A percentile compares a stretch with the other conserved stretches of the same genome.
phyloP scores from a whole-genome alignment of 495 filamentous ascomycete species.

The Neurospora sp. region DNA sequence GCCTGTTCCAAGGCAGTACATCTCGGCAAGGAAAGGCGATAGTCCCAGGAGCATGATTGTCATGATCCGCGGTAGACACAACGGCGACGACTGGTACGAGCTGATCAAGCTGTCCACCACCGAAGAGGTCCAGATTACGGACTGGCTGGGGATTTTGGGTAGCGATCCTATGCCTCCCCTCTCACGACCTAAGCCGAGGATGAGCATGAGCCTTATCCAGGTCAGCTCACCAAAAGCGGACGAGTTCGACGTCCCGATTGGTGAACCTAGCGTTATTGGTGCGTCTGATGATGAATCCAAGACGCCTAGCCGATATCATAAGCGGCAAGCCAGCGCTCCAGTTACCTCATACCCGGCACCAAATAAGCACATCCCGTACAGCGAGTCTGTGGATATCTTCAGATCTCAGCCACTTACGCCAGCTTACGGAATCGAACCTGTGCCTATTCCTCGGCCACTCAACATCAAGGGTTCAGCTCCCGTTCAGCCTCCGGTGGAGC shows the following conservation, averaged over 20 bases:
- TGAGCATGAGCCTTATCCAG: conserved; percentile 16
- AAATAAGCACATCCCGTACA: conserved; percentile 23
- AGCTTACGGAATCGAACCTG: conserved; percentile 19
- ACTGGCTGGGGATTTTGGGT: conserved; percentile 84
- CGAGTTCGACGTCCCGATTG: conserved; percentile 60
- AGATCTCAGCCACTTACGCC: background rate
- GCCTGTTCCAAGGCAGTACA: conserved; percentile 53
- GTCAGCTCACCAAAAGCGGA: conserved; percentile 41
- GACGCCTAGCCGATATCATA: conserved; percentile 18
- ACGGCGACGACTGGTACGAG: conserved; percentile 67
- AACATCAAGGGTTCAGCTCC: conserved; percentile 35
- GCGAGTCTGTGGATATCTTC: background rate
- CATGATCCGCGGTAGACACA: conserved; percentile 65
- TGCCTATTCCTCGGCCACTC: conserved; percentile 40
- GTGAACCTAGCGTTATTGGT: conserved; percentile 43
- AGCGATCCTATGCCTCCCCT: conserved; percentile 62
- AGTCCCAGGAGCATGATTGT: conserved; percentile 58
- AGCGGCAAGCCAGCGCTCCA: conserved; percentile 9
- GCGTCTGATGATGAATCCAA: conserved; percentile 9
- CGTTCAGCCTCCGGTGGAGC: conserved; percentile 41
- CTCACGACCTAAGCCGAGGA: conserved; percentile 24
- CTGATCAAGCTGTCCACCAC: conserved; percentile 59
- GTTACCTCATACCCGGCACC: conserved; percentile 31
- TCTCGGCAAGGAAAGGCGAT: conserved; percentile 76
- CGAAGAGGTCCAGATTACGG: conserved; percentile 61